Conservation (phyloP, 352 stramenopile species). For the Phytophthora boehmeriae region DNA sequence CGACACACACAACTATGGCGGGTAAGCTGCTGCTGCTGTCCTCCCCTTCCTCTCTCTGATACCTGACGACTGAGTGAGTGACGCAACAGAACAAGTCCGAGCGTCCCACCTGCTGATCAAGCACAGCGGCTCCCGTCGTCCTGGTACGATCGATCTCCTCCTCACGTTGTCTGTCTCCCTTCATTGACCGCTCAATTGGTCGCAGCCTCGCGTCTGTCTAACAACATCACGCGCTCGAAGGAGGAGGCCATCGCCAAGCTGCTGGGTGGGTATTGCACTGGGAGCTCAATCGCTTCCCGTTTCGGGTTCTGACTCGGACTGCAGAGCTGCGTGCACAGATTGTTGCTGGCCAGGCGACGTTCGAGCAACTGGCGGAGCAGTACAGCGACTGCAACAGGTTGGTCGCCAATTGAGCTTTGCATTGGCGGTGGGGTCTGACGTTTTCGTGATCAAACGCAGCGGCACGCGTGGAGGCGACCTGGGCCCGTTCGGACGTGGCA, state of each 20-base stretch:
- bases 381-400: slow-evolving; percentile 86
- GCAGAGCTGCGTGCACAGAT: slow-evolving; percentile 82
- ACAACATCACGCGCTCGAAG: slow-evolving; percentile 91
- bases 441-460: slow-evolving; percentile 26
- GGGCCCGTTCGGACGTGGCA: slow-evolving; percentile 84
- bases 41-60: not conserved
- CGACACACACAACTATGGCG: not conserved
- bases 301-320: not conserved
- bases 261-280: slow-evolving; percentile 42
- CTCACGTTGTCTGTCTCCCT: too few species aligned
- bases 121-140: slow-evolving; percentile 90
- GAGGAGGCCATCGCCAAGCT: slow-evolving; percentile 90
- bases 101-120: slow-evolving; percentile 95
- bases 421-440: not conserved
- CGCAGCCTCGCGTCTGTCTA: slow-evolving; percentile 85
- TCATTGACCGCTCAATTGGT: too few species aligned
- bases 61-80: slow-evolving; percentile 11
- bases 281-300: too few species aligned
- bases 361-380: slow-evolving; percentile 80
- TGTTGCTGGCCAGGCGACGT: slow-evolving; percentile 74
- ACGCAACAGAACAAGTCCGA: slow-evolving; percentile 65
- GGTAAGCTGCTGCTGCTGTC: not conserved
- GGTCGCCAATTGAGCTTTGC: not conserved
- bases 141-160: slow-evolving; percentile 45
- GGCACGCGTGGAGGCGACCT: slow-evolving; percentile 90